These are phyloP conservation scores for Thuidium tamariscinum DNA, from an alignment of 225 moss, liverwort and hornwort species.

Conservation along the genomic window DNA sequence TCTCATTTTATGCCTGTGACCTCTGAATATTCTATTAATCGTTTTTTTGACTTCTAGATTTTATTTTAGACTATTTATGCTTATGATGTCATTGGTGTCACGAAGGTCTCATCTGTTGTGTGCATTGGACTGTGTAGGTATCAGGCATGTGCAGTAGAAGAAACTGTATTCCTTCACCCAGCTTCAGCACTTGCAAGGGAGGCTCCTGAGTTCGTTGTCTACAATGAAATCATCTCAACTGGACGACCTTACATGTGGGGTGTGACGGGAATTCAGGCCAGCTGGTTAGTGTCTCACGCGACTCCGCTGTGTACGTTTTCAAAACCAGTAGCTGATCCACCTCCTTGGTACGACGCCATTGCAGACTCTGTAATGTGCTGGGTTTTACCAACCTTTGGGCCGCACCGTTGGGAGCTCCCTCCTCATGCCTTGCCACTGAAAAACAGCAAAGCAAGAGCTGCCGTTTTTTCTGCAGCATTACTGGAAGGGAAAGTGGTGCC, in stretches of 20 bases:
- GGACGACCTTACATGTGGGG: slow-evolving; percentile 86
- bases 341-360: slow-evolving; percentile 75
- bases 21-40: not conserved
- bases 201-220: slow-evolving; percentile 81
- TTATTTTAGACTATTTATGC: not conserved
- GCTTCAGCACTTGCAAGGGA: slow-evolving; percentile 63
- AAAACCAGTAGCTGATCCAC: slow-evolving; percentile 72
- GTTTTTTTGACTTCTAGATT: not conserved
- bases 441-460: slow-evolving; percentile 50
- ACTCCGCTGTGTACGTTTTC: slow-evolving; percentile 73
- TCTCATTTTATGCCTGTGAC: not conserved
- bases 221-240: slow-evolving; percentile 80
- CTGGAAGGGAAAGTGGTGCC: slow-evolving; percentile 79
- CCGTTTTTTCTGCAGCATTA: slow-evolving; percentile 69
- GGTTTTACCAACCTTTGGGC: slow-evolving; percentile 76
- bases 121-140: slow-evolving; percentile 25
- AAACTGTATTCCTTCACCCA: slow-evolving; percentile 78
- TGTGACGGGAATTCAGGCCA: slow-evolving; percentile 56
- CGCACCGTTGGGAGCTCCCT: slow-evolving; percentile 83
- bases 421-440: slow-evolving; percentile 43
- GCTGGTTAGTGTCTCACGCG: slow-evolving; percentile 71
- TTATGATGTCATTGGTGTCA: not conserved
- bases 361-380: slow-evolving; percentile 71
- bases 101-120: not conserved
- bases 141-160: slow-evolving; percentile 70